A percentile compares a stretch with the other conserved stretches of the same genome.
Conservation (phyloP, 75 land plant genomes). For the Azolla pinnata region DNA sequence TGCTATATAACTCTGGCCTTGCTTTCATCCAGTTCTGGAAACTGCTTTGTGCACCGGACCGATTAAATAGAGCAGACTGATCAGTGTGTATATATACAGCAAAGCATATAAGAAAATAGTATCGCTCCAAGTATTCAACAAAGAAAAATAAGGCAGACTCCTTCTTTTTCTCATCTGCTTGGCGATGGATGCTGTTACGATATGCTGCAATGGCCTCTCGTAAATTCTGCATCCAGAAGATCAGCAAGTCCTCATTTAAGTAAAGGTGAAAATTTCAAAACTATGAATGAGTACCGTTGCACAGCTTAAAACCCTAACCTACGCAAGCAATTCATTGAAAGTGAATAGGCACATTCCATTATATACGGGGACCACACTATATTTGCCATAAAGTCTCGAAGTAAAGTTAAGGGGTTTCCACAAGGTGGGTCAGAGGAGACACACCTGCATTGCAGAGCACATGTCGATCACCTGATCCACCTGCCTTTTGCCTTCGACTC, state of each 20-base stretch:
- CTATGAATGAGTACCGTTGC: no score
- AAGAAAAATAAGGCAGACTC: conserved; percentile 91
- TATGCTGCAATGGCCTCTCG: conserved; percentile 89
- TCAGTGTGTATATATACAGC: conserved; percentile 93
- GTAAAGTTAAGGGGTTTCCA: no score
- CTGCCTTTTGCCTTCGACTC: conserved; percentile 87
- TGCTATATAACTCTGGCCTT: conserved; percentile 96
- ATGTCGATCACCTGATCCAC: conserved; percentile 92
- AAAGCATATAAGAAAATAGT: conserved; percentile 96
- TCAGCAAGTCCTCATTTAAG: no score
- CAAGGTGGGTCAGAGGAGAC: no score
- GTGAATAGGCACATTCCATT: no score
- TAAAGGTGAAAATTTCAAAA: conserved; percentile 1
- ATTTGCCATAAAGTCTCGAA: no score
- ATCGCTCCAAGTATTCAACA: conserved; percentile 93
- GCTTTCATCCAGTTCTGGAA: conserved; percentile 96
- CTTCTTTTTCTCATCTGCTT: conserved; percentile 90
- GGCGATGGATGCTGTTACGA: conserved; percentile 84
- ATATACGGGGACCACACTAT: no score
- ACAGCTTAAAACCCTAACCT: no score
- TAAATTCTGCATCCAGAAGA: conserved; percentile 53
- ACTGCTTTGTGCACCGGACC: conserved; percentile 32
- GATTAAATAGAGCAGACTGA: conserved; percentile 41
- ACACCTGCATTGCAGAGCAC: conserved; percentile 99
- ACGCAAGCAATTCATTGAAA: no score